Conservation (phyloP, 768 basidiomycete genomes). For the Suillus brevipes region DNA sequence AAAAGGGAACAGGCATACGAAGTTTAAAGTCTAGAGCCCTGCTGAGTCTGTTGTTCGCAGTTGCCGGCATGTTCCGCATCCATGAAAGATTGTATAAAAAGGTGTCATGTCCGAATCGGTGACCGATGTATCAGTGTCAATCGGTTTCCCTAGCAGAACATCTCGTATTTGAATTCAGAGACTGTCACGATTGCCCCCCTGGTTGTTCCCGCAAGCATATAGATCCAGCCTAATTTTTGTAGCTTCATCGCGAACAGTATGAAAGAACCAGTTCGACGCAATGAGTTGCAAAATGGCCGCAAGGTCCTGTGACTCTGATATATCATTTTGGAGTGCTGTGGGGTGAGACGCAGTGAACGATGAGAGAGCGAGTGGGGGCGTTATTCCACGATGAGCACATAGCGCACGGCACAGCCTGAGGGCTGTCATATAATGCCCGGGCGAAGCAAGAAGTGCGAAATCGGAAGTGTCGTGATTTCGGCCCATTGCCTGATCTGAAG, state of each 20-base stretch:
- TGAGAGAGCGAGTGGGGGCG: neutral
- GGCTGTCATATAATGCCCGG: too few species aligned
- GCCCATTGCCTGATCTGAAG: too few species aligned
- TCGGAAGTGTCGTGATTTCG: too few species aligned
- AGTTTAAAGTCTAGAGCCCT: neutral
- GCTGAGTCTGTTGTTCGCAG: neutral
- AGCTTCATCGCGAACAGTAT: slow-evolving; percentile 68
- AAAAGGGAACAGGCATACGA: neutral
- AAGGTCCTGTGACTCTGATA: slow-evolving; percentile 59
- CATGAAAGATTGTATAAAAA: neutral
- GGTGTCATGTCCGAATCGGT: slow-evolving; percentile 38
- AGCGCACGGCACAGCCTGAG: too few species aligned
- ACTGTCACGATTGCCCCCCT: slow-evolving; percentile 5
- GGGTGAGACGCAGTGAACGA: neutral
- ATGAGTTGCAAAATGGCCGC: slow-evolving; percentile 69
- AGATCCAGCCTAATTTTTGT: neutral
- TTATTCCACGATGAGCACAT: too few species aligned
- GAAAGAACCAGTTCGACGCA: slow-evolving; percentile 57
- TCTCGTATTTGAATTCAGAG: slow-evolving; percentile 36
- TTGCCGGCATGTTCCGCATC: neutral
- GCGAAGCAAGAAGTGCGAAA: too few species aligned
- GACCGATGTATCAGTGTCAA: slow-evolving; percentile 43
- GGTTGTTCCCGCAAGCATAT: slow-evolving; percentile 30
- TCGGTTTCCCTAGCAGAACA: slow-evolving; percentile 46
- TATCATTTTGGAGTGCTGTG: slow-evolving; percentile 10